A percentile compares a stretch with the other conserved stretches of the same genome.
These are phyloP conservation scores for Apiospora rasikravindrae DNA, from an alignment of 2,329 filamentous ascomycete species.

Conservation along the genomic window DNA sequence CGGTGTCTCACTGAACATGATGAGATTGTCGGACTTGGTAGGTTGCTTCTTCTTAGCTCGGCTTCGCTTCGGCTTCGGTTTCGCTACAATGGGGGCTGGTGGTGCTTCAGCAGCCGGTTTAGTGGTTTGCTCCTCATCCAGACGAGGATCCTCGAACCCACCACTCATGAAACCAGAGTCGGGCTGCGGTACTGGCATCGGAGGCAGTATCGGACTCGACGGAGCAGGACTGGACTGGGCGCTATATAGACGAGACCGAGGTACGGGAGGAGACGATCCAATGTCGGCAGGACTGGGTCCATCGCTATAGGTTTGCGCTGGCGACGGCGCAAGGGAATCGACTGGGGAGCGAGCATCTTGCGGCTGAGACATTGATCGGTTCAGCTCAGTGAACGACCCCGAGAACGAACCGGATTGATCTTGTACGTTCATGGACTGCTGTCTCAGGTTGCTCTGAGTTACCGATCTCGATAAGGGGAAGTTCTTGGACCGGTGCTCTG, in stretches of 20 bases:
- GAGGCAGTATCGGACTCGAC: conserved; percentile 79
- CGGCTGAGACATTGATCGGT: conserved; percentile 47
- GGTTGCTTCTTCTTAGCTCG: conserved; percentile 37
- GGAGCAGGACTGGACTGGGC: conserved; percentile 66
- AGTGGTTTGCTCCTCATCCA: conserved; percentile 66
- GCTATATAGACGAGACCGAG: conserved; percentile 61
- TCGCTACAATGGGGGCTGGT: conserved; percentile 32
- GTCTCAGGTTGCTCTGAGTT: conserved; percentile 59
- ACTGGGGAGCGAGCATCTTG: conserved; percentile 60
- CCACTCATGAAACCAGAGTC: conserved; percentile 89
- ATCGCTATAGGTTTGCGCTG: conserved; percentile 53
- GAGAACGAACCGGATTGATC: conserved; percentile 47
- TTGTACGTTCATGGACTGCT: conserved; percentile 63
- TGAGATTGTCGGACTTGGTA: conserved; percentile 23
- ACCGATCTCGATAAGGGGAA: conserved; percentile 38
- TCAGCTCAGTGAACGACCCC: conserved; percentile 39
- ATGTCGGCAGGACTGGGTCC: conserved; percentile 80
- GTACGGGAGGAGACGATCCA: conserved; percentile 86
- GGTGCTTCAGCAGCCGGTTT: conserved; percentile 44
- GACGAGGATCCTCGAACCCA: conserved; percentile 62
- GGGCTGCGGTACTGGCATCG: conserved; percentile 64
- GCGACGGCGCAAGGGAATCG: conserved; percentile 58
- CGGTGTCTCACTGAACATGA: conserved; percentile 43
- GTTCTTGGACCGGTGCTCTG: conserved; percentile 47
- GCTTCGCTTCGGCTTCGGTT: conserved; percentile 43